Percentiles rank a stretch among this genome's conserved stretches.
Conservation (phyloP, 805 yeast species). For the Helenozyma baotianmanensis region DNA sequence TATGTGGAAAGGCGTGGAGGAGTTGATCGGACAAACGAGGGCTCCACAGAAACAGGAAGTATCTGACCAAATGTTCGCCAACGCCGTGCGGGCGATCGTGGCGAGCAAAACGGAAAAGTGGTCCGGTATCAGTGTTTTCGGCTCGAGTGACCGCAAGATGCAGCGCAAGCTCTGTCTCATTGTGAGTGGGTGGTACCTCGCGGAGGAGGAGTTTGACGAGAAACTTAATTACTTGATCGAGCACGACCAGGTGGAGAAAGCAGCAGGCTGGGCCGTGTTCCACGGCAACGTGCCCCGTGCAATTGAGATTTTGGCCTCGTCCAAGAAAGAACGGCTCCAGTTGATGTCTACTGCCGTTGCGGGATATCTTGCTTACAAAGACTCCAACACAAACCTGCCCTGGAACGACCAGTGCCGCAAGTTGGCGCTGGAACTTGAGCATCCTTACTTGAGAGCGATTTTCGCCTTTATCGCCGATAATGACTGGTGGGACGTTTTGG, state of each 20-base stretch:
- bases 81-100: conserved; percentile 51
- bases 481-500: conserved; percentile 94
- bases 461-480: conserved; percentile 92
- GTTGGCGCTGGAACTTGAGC: conserved; percentile 81
- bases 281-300: conserved; percentile 84
- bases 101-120: conserved; percentile 44
- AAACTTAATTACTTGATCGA: conserved; percentile 54
- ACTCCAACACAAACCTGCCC: conserved; percentile 56
- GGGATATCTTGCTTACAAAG: conserved; percentile 57
- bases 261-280: conserved; percentile 97
- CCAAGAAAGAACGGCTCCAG: conserved; percentile 64
- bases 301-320: conserved; percentile 68
- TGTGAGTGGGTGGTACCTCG: conserved; percentile 88
- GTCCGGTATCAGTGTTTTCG: conserved; percentile 42
- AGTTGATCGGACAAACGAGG: conserved; percentile 43
- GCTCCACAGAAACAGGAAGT: conserved; percentile 15
- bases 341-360: conserved; percentile 92
- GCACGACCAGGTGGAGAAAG: conserved; percentile 69
- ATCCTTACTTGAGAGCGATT: conserved; percentile 85
- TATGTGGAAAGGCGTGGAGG: conserved; percentile 77
- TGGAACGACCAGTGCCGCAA: conserved; percentile 93
- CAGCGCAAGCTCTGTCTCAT: conserved; percentile 77
- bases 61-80: conserved; percentile 40
- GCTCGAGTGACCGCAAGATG: conserved; percentile 47
- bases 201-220: conserved; percentile 68